Conservation (phyloP, 2,329 filamentous ascomycete genomes). For the Phyllosticta citriasiana region DNA sequence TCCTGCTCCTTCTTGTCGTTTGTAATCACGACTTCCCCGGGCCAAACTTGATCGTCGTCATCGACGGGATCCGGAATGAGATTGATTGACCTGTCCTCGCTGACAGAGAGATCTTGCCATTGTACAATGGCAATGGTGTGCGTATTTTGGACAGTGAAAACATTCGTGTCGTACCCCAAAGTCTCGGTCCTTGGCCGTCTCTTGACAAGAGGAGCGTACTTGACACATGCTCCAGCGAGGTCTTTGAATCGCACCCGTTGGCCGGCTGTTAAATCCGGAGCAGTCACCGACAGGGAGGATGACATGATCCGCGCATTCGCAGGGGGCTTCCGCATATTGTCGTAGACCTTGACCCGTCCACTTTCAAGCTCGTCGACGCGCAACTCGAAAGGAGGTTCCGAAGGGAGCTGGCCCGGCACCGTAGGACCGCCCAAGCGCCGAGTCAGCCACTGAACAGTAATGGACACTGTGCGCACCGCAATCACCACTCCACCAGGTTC, state of each 20-base stretch:
- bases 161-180: constrained; percentile 49
- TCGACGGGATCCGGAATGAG: constrained; percentile 43
- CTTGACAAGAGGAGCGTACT: constrained; percentile 39
- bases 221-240: constrained; percentile 38
- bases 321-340: constrained; percentile 20
- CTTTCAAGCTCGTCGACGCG: constrained; percentile 34
- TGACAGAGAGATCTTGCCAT: constrained; percentile 49
- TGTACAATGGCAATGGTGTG: constrained; percentile 42
- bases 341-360: constrained; percentile 33
- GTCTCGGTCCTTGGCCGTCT: constrained; percentile 38
- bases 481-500: constrained; percentile 43
- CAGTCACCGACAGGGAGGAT: not conserved
- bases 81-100: constrained; percentile 34
- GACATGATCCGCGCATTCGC: constrained; percentile 14
- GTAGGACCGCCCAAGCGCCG: constrained; percentile 27
- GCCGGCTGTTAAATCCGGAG: constrained; percentile 31
- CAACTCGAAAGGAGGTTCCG: constrained; percentile 24
- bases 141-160: constrained; percentile 42
- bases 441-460: constrained; percentile 45
- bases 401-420: constrained; percentile 11
- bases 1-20: constrained; percentile 25
- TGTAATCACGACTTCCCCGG: constrained; percentile 45
- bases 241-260: constrained; percentile 48
- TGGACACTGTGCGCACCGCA: constrained; percentile 34
- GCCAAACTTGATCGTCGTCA: constrained; percentile 47